These are phyloP conservation scores for Chondrostereum purpureum DNA, from an alignment of 1,284 basidiomycete genomes.

Conservation along the genomic window DNA sequence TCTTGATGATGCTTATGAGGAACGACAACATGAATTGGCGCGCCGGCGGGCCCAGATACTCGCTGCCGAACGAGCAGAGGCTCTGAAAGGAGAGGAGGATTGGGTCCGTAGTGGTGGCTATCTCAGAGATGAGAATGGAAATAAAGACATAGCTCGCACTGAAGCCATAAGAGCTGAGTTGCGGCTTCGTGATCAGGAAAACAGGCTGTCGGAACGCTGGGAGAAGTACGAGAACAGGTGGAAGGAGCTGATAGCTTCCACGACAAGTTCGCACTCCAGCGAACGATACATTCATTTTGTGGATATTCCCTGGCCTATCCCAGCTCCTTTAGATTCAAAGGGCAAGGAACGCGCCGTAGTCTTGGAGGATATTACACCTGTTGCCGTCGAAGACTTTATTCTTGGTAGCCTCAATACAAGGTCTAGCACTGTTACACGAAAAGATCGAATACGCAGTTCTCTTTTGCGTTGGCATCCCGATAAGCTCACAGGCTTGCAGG, in stretches of 20 bases:
- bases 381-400: constrained; percentile 47
- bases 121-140: constrained; percentile 43
- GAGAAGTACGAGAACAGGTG: constrained; percentile 43
- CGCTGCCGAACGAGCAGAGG: constrained; percentile 23
- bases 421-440: constrained; percentile 33
- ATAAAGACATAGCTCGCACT: constrained; percentile 43
- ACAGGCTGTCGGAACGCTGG: constrained; percentile 35
- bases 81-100: constrained; percentile 40
- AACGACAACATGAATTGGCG: not conserved
- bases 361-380: constrained; percentile 33
- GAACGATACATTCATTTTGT: constrained; percentile 22
- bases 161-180: constrained; percentile 36
- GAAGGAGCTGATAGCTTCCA: constrained; percentile 25
- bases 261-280: constrained; percentile 2
- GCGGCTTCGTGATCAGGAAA: constrained; percentile 32
- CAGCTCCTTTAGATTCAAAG: constrained; percentile 10
- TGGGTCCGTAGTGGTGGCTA: constrained; percentile 55
- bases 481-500: constrained; percentile 49
- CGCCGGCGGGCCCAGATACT: constrained; percentile 1
- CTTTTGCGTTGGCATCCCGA: constrained; percentile 72
- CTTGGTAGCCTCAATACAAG: constrained; percentile 39
- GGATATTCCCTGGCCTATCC: constrained; percentile 55
- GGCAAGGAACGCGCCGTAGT: constrained; percentile 15
- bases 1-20: not conserved
- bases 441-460: constrained; percentile 51